A percentile compares a stretch with the other conserved stretches of the same genome.
Conservation (phyloP, 139 green algal species). For the Chlorella sp. region DNA sequence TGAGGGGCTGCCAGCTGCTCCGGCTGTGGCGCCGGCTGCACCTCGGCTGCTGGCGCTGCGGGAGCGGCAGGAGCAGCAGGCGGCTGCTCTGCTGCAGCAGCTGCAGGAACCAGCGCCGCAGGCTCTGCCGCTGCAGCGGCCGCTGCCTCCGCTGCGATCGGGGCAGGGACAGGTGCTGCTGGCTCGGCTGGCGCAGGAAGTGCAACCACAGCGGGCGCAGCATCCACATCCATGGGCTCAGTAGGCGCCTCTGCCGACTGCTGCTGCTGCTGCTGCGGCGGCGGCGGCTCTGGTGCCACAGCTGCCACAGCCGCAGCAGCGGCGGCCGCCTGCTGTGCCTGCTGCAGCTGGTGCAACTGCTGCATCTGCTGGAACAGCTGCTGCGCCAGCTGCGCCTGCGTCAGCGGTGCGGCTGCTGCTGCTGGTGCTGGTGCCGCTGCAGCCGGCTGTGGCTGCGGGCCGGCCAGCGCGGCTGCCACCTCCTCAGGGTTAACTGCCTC, state of each 20-base stretch:
- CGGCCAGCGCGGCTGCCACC: neutral
- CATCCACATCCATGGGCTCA: neutral
- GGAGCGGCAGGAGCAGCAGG: no score
- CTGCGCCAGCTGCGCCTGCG: neutral
- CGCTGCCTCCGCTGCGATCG: neutral
- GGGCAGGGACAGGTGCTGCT: neutral
- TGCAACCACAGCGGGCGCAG: neutral
- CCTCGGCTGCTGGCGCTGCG: neutral
- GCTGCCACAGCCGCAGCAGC: neutral
- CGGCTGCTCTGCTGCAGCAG: no score
- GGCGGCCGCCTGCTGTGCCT: neutral
- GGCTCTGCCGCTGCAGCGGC: constrained; percentile 4
- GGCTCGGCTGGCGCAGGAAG: constrained; percentile 4
- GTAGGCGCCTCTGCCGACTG: neutral
- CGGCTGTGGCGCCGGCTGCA: neutral
- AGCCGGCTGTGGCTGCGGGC: neutral
- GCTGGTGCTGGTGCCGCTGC: neutral
- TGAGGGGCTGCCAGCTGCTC: no score
- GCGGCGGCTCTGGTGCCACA: neutral
- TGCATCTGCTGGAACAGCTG: neutral
- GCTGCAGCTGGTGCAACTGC: neutral
- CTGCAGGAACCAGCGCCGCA: neutral
- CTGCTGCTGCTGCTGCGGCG: neutral
- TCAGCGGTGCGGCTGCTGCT: neutral
- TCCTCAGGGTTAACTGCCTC: neutral